Evolutionary conservation across 768 basidiomycete species (phyloP).

Genomic region (Aureoboletus auriporus): DNA sequence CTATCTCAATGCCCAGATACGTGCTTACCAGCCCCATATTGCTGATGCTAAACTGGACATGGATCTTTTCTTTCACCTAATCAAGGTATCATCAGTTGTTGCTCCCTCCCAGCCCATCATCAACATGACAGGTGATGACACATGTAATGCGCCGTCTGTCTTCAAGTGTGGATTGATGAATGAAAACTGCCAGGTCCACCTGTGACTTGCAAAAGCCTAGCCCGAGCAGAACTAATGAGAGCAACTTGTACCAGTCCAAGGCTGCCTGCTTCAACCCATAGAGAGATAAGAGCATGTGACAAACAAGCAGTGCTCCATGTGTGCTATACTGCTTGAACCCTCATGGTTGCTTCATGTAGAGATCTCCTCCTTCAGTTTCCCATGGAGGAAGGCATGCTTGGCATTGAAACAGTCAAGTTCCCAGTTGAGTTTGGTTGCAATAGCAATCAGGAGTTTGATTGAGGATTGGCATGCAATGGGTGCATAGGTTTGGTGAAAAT

Average conservation of each 20-base stretch:
- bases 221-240: slow-evolving; percentile 8
- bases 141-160: background rate
- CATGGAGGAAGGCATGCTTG: background rate
- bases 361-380: slow-evolving; percentile 16
- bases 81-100: background rate
- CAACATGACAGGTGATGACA: slow-evolving; percentile 9
- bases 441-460: background rate
- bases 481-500: slow-evolving; percentile 9
- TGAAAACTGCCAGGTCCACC: background rate
- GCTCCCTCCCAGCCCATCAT: background rate
- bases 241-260: slow-evolving; percentile 5
- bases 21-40: background rate
- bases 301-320: background rate
- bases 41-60: background rate
- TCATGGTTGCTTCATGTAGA: slow-evolving; percentile 35
- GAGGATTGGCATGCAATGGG: slow-evolving; percentile 5
- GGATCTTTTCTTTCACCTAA: background rate
- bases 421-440: background rate
- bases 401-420: slow-evolving; percentile 1
- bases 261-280: slow-evolving; percentile 1
- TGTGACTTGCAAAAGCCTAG: background rate
- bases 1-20: background rate
- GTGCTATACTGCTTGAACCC: slow-evolving; percentile 20
- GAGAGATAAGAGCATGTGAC: background rate
- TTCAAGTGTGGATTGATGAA: background rate